These are phyloP conservation scores for Dissoconium aciculare DNA, from an alignment of 2,329 filamentous ascomycete genomes.

Conservation along the genomic window DNA sequence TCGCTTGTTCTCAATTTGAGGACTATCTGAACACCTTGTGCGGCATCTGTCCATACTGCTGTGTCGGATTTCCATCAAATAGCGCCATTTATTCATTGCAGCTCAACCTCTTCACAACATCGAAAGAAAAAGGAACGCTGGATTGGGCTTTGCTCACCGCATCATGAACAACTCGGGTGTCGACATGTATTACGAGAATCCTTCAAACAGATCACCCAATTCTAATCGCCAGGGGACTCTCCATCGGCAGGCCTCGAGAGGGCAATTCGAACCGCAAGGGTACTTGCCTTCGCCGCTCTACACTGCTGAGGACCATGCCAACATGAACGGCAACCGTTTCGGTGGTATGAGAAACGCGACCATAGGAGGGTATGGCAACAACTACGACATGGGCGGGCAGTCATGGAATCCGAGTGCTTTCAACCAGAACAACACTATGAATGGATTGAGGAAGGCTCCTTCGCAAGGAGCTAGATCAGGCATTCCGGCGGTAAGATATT, in stretches of 20 bases:
- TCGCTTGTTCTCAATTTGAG: too few relatives aligned
- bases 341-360: slow-evolving; percentile 45
- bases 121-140: not conserved
- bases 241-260: slow-evolving; percentile 59
- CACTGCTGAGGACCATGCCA: slow-evolving; percentile 48
- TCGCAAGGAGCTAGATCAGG: slow-evolving; percentile 43
- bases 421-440: slow-evolving; percentile 47
- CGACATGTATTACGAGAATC: slow-evolving; percentile 62
- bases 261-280: slow-evolving; percentile 47
- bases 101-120: not conserved
- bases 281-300: slow-evolving; percentile 57
- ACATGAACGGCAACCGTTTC: slow-evolving; percentile 39
- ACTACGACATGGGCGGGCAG: slow-evolving; percentile 57
- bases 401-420: slow-evolving; percentile 69
- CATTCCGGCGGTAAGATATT: slow-evolving; percentile 54
- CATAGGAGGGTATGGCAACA: slow-evolving; percentile 45
- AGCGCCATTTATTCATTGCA: not conserved
- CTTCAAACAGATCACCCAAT: slow-evolving; percentile 52
- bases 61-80: not conserved
- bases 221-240: slow-evolving; percentile 51
- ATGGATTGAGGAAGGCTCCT: slow-evolving; percentile 34
- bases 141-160: slow-evolving; percentile 2
- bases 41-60: not conserved
- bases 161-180: slow-evolving; percentile 22
- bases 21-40: not conserved